Percentiles rank a stretch among this genome's conserved stretches.
Conservation (phyloP, 345 rosid genomes). For the Corchorus olitorius region DNA sequence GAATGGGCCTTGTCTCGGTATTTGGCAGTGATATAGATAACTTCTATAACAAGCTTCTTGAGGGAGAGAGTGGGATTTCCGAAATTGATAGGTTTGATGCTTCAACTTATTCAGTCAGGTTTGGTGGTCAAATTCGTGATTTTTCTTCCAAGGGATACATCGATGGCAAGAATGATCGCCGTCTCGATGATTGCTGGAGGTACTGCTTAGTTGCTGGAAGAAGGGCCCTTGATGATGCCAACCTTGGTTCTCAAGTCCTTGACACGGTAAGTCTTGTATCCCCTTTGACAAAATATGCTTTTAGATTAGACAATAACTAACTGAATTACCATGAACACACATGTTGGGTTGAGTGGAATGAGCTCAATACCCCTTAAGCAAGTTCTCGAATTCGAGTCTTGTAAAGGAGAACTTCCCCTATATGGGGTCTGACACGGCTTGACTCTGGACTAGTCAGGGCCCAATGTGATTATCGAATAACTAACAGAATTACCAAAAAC, state of each 20-base stretch:
- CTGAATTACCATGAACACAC: no score
- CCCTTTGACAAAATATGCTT: neutral
- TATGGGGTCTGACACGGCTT: no score
- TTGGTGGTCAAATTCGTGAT: conserved; percentile 65
- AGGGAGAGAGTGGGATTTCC: conserved; percentile 71
- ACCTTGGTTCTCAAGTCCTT: conserved; percentile 49
- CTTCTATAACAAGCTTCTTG: conserved; percentile 55
- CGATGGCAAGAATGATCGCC: conserved; percentile 64
- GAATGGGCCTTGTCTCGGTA: conserved; percentile 67
- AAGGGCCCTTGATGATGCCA: conserved; percentile 58
- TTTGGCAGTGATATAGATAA: conserved; percentile 50
- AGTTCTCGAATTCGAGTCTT: no score
- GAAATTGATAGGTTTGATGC: conserved; percentile 66
- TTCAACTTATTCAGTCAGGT: conserved; percentile 50
- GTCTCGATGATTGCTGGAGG: conserved; percentile 73
- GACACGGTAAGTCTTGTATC: conserved; percentile 38
- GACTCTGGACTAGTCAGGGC: no score
- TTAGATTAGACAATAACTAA: no score
- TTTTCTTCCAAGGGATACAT: conserved; percentile 66
- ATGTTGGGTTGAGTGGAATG: no score
- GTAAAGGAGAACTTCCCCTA: no score
- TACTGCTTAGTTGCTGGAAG: conserved; percentile 69
- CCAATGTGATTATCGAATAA: no score
- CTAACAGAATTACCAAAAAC: no score
- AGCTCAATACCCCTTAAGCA: no score